Evolutionary conservation across 306 rosid genomes (phyloP).

Genomic region (Lupinus albus): DNA sequence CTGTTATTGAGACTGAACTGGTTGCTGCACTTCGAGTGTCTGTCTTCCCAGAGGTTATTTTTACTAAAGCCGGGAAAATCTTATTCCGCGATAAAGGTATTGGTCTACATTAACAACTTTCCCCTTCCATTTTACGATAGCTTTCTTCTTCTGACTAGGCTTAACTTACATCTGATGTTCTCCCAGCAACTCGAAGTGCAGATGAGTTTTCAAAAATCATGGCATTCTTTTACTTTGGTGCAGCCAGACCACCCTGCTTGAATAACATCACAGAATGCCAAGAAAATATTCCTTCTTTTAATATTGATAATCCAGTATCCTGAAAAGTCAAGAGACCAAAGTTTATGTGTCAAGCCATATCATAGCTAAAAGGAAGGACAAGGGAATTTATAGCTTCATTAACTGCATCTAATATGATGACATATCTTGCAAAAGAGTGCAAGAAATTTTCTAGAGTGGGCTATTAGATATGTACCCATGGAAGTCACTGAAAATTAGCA

Average conservation of each 20-base stretch:
- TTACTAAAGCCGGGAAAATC: conserved; percentile 86
- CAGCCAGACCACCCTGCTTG: conserved; percentile 75
- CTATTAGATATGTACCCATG: conserved; percentile 3
- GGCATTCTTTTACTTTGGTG: conserved; percentile 88
- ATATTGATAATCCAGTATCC: conserved; percentile 39
- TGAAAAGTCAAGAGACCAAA: conserved; percentile 33
- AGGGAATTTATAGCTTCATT: conserved; percentile 34
- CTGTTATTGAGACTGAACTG: conserved; percentile 74
- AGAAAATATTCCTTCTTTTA: conserved; percentile 69
- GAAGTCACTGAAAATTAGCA: conserved; percentile 23
- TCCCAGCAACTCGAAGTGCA: conserved; percentile 66
- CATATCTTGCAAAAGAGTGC: background rate
- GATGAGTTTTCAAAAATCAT: conserved; percentile 86
- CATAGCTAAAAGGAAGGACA: conserved; percentile 7
- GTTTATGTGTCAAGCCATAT: conserved; percentile 18
- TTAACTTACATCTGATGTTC: conserved; percentile 29
- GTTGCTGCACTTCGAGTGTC: conserved; percentile 74
- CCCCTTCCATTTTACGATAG: conserved; percentile 2
- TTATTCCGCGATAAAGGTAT: conserved; percentile 83
- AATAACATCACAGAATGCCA: conserved; percentile 45
- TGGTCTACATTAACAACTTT: background rate
- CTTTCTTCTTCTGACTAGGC: conserved; percentile 9
- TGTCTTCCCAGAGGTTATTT: conserved; percentile 76
- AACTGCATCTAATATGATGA: conserved; percentile 19
- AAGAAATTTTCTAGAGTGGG: background rate